Evolutionary conservation across 306 rosid genomes (phyloP).

Genomic region (Dryas alaskensis): DNA sequence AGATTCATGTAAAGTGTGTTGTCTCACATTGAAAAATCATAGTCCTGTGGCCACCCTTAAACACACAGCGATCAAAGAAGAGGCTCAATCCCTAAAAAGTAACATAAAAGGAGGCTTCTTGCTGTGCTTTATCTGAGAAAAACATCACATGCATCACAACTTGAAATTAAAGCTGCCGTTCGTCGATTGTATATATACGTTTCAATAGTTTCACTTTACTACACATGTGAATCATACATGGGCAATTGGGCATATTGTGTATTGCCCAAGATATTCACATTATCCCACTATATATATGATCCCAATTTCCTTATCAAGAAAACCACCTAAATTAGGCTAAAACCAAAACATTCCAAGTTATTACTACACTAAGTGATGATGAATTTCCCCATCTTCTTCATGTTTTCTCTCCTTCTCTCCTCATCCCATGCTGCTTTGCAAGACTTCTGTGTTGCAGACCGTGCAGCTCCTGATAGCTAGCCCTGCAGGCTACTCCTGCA

Average conservation of each 20-base stretch:
- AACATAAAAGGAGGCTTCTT: constrained; percentile 42
- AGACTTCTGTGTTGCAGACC: constrained; percentile 74
- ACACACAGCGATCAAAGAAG: too few species aligned
- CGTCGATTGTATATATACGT: background rate
- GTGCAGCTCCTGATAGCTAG: constrained; percentile 33
- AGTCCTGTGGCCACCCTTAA: too few species aligned
- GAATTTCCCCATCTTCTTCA: constrained; percentile 35
- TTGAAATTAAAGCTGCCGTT: constrained; percentile 33
- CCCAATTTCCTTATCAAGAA: constrained; percentile 8
- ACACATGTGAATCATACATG: constrained; percentile 4
- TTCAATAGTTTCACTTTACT: background rate
- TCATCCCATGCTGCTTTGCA: constrained; percentile 50
- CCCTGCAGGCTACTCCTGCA: constrained; percentile 72
- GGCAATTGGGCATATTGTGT: constrained; percentile 1
- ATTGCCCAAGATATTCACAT: constrained; percentile 27
- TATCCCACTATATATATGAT: constrained; percentile 25
- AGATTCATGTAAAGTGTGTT: too few species aligned
- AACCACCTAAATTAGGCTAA: constrained; percentile 2
- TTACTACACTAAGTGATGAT: constrained; percentile 25
- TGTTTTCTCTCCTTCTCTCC: constrained; percentile 33
- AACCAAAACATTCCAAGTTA: too few species aligned
- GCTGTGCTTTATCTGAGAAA: constrained; percentile 21
- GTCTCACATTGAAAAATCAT: too few species aligned
- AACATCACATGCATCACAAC: constrained; percentile 38
- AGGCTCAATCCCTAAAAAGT: too few species aligned